These are phyloP conservation scores for Zizania palustris DNA, from an alignment of 202 grass and related monocot species.

Conservation along the genomic window DNA sequence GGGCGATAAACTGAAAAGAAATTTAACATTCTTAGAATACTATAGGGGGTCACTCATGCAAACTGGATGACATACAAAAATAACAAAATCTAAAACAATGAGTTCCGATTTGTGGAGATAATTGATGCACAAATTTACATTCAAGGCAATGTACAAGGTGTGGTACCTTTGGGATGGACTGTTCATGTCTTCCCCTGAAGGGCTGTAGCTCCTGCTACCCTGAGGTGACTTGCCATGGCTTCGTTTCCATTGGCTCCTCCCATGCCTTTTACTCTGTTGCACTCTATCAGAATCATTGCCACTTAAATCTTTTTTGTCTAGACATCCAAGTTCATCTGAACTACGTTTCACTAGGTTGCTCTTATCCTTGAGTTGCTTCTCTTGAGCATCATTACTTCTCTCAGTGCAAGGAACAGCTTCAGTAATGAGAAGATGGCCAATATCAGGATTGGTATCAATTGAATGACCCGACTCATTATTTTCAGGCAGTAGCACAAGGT, in stretches of 20 bases:
- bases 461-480: constrained; percentile 34
- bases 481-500: constrained; percentile 26
- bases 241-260: constrained; percentile 45
- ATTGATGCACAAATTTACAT: constrained; percentile 26
- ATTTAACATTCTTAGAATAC: constrained; percentile 37
- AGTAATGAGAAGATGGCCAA: constrained; percentile 43
- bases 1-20: constrained; percentile 66
- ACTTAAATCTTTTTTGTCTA: constrained; percentile 53
- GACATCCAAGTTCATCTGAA: constrained; percentile 45
- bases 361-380: constrained; percentile 44
- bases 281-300: constrained; percentile 52
- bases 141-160: constrained; percentile 8
- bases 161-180: constrained; percentile 52
- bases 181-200: constrained; percentile 12
- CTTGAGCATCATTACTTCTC: constrained; percentile 37
- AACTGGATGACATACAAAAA: constrained; percentile 14
- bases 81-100: constrained; percentile 4
- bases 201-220: constrained; percentile 44
- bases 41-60: constrained; percentile 14
- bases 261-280: constrained; percentile 43
- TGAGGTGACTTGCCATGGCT: constrained; percentile 52
- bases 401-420: constrained; percentile 20
- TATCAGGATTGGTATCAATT: constrained; percentile 39
- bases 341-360: constrained; percentile 42
- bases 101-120: constrained; percentile 13